A percentile compares a stretch with the other conserved stretches of the same genome.
Conservation (phyloP, 73 alveolate genomes). For the Diophrys appendiculata region DNA sequence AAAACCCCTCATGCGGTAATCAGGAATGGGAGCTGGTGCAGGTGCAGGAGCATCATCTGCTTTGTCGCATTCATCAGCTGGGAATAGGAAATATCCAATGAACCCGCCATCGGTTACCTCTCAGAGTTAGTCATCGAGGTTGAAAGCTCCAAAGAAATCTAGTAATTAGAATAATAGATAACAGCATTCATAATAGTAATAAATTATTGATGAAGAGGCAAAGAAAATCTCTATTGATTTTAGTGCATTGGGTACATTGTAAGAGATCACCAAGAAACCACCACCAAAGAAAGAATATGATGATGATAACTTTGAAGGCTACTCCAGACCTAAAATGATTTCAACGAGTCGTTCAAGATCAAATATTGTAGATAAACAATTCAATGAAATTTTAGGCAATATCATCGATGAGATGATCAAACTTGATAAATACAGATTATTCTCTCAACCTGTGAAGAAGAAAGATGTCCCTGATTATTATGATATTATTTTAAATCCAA, state of each 20-base stretch:
- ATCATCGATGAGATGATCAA: slow-evolving; percentile 41
- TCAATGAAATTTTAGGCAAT: slow-evolving; percentile 28
- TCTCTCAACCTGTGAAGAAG: slow-evolving; percentile 59
- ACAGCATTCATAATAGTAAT: slow-evolving; percentile 17
- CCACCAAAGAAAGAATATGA: slow-evolving; percentile 17
- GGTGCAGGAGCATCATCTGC: background rate
- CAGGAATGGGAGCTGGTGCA: background rate
- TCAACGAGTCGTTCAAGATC: slow-evolving; percentile 14
- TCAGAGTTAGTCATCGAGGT: too few relatives aligned
- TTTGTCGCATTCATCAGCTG: too few relatives aligned
- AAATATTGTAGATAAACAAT: slow-evolving; percentile 1
- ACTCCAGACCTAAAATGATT: slow-evolving; percentile 28
- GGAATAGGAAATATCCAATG: too few relatives aligned
- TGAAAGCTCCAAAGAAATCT: too few relatives aligned
- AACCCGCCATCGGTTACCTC: too few relatives aligned
- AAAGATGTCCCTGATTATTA: slow-evolving; percentile 83
- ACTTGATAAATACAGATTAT: slow-evolving; percentile 49
- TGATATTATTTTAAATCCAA: slow-evolving; percentile 79
- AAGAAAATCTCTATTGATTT: slow-evolving; percentile 2
- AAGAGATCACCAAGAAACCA: slow-evolving; percentile 4
- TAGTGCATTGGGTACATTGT: slow-evolving; percentile 6
- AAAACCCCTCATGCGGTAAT: too few relatives aligned
- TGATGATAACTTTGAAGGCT: slow-evolving; percentile 6
- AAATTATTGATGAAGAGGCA: slow-evolving; percentile 20
- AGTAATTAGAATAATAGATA: slow-evolving; percentile 21